A percentile compares a stretch with the other conserved stretches of the same genome.
Conservation (phyloP, 2,329 filamentous ascomycete genomes). For the Proliferodiscus dingleyae region DNA sequence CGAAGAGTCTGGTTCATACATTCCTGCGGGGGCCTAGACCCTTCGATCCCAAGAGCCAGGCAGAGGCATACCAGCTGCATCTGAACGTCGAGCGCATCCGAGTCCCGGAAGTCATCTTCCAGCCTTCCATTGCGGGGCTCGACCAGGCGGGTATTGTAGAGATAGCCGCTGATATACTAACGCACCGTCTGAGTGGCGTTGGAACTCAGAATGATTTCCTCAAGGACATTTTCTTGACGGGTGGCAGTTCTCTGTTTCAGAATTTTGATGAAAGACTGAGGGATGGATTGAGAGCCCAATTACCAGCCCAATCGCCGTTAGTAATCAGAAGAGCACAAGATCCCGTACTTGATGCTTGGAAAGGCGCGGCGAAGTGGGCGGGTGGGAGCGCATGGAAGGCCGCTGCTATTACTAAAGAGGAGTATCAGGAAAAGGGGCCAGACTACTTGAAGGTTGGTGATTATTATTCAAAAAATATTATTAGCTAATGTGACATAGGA, state of each 20-base stretch:
- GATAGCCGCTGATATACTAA: conserved; percentile 85
- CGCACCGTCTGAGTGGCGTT: conserved; percentile 64
- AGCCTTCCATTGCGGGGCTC: conserved; percentile 83
- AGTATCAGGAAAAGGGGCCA: conserved; percentile 86
- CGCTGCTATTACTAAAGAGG: conserved; percentile 69
- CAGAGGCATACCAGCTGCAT: conserved; percentile 82
- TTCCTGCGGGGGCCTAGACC: conserved; percentile 85
- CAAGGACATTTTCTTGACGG: conserved; percentile 86
- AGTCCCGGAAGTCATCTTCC: conserved; percentile 89
- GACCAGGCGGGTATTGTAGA: conserved; percentile 93
- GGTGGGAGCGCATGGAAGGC: conserved; percentile 52
- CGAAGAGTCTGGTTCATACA: conserved; percentile 81
- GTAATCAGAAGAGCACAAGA: conserved; percentile 68
- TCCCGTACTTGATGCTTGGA: conserved; percentile 85
- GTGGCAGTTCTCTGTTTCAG: conserved; percentile 82
- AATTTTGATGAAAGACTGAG: conserved; percentile 81
- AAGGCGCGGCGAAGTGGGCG: conserved; percentile 84
- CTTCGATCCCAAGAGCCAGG: conserved; percentile 74
- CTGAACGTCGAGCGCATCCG: conserved; percentile 95
- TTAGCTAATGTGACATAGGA: conserved; percentile 41
- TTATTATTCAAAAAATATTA: background rate
- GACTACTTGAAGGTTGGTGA: conserved; percentile 78
- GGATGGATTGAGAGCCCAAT: conserved; percentile 64
- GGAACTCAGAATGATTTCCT: conserved; percentile 63
- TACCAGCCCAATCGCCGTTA: conserved; percentile 67